Evolutionary conservation across 768 basidiomycete species (phyloP), one percentile per base, ranked within the genome.

Genomic region (Leccinum aurantiacum): DNA sequence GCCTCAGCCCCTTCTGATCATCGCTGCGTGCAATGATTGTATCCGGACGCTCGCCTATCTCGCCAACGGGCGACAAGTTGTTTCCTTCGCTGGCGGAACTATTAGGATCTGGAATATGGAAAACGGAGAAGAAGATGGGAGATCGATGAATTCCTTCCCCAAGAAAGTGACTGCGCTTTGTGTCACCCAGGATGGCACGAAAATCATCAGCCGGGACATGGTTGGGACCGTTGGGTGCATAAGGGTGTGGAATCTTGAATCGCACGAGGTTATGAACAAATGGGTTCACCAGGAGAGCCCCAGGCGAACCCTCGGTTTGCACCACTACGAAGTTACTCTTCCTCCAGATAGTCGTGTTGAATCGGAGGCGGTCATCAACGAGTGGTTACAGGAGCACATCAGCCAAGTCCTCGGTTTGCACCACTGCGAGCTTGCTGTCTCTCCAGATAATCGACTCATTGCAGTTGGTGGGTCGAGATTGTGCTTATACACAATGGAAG

Each of bases 181-280:
- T 41, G 17, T 41, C 15, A 65, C 54, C 2, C 8, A 7, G 7
- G 59, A 61, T 38, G 52, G 63, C 4, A 59, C 9, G 1, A 58
- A 27, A 19, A 52, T 59, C 9, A 5, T 65, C 27, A 58, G 57
- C 19, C 7, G 33, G 17, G 38, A 29, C 8, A 0, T 0, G 1
- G 9, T 31, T 31, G 2, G 29, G 29, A 31, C 29, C 29, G 8
- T 2, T 3, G 55, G 55, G 9, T 13, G 3, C 3, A 19, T 64
- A 24, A 56, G 10, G 4, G 47, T 56, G 6, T 64, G 59, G 59
- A 27, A 63, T 14, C 22, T 57, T 14, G 25, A 49, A 56, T 54
- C 59, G 15, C 52, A 25, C 1, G 3, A 24, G 5, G 31, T 53
- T 0, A 11, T 54, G 13, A 15, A 17, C 10, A 3, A 31, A n/a